Base-by-base conservation (phyloP, 352 stramenopile genomes). In the Elongisporangium senticosum region DNA sequence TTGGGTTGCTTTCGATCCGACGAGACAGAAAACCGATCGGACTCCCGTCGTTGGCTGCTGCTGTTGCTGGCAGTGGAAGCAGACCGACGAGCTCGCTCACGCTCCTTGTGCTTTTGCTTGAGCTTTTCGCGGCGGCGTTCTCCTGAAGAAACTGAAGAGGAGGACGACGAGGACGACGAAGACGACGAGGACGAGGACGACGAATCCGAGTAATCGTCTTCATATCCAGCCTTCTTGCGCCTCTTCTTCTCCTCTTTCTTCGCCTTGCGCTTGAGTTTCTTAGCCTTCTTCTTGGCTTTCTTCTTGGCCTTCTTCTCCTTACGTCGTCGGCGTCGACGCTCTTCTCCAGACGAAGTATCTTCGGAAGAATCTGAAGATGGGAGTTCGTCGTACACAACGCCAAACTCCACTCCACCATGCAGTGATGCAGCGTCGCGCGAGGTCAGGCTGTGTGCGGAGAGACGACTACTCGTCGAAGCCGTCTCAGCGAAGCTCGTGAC, bases 291-390 rank as follows among this genome's bases (percentile, higher is more conserved):
- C 33, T 43, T 43, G 33, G 33, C 33, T 43, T 43, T 43, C 33
- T 43, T 43, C 33, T 43, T 43, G 10, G 33, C 33, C 33, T 43
- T 43, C 33, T 43, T 53, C 10, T 43, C 33, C 13, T 17, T 43
- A 1, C 33, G 33, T 17, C 33, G 33, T 1, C 33, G 33, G 33
- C 33, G 33, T 39, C 28, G 6, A 17, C 33, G 33, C 13, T 43
- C 33, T 43, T 43, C 33, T 1, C 33, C 33, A 17, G 33, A 43
- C 11, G 33, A 43, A 43, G 28, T 14, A 7, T 39, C 28, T 28
- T 79, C 68, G 0, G 74, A 83, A 20, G 69, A 72, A 39, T 77
- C 65, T 0, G 69, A 77, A 0, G 62, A 63, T 8, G 71, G 74
- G 4, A 83, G 37, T 1, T 67, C 71, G 15, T 83, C 69, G 10